Evolutionary conservation across 495 filamentous ascomycete species (phyloP).

Genomic region (Diplogelasinospora grovesii): DNA sequence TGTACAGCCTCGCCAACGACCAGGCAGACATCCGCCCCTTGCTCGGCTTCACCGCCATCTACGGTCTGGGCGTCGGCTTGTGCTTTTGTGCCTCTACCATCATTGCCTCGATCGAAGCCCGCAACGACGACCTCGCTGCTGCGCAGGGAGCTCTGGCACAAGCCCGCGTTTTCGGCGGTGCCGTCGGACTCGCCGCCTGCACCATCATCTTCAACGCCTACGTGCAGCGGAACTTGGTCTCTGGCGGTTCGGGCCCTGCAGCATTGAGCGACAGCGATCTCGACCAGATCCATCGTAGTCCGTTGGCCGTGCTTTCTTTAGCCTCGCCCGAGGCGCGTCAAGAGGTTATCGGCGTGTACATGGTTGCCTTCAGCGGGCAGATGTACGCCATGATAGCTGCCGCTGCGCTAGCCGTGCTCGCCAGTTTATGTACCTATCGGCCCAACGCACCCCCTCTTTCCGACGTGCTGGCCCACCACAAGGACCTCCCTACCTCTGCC

Average conservation of each 20-base stretch:
- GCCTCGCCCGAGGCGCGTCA: not conserved
- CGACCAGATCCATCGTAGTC: slow-evolving; percentile 13
- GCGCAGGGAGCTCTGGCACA: slow-evolving; percentile 51
- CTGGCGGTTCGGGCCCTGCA: slow-evolving; percentile 10
- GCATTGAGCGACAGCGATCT: slow-evolving; percentile 14
- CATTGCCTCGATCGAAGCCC: slow-evolving; percentile 42
- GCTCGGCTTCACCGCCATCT: slow-evolving; percentile 48
- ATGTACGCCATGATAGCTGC: slow-evolving; percentile 22
- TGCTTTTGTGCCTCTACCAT: slow-evolving; percentile 45
- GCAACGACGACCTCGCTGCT: slow-evolving; percentile 41
- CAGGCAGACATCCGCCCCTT: slow-evolving; percentile 22
- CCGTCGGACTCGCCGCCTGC: slow-evolving; percentile 45
- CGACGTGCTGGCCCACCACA: slow-evolving; percentile 19
- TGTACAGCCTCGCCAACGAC: slow-evolving; percentile 34
- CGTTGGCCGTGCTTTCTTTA: slow-evolving; percentile 9
- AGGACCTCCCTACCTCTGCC: slow-evolving; percentile 10
- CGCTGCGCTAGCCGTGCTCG: slow-evolving; percentile 20
- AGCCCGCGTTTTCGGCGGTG: slow-evolving; percentile 51
- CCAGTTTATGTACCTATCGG: slow-evolving; percentile 19
- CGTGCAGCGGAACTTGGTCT: slow-evolving; percentile 8
- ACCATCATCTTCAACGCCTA: slow-evolving; percentile 36
- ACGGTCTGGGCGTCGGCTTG: slow-evolving; percentile 50
- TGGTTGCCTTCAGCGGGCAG: slow-evolving; percentile 17
- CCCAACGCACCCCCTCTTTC: slow-evolving; percentile 12
- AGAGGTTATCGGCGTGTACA: slow-evolving; percentile 14